phyloP scores from a whole-genome alignment of 805 yeast species.

The Wickerhamiella australiensis region DNA sequence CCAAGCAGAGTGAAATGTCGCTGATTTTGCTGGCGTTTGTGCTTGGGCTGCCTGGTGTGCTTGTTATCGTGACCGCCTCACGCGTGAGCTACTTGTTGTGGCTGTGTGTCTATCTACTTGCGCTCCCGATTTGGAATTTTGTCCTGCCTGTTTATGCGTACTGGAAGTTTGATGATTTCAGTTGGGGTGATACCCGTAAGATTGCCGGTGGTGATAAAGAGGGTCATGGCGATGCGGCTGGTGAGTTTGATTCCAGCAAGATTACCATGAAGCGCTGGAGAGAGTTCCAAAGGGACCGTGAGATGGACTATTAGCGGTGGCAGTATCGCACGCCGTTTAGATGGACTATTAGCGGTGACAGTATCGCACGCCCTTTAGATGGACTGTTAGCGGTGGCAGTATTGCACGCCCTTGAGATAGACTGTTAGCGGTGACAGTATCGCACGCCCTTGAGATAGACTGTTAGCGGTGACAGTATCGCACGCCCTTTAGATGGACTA shows the following conservation, averaged over 20 bases:
- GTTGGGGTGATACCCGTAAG: slow-evolving; percentile 94
- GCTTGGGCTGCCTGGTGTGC: slow-evolving; percentile 73
- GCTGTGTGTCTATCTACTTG: slow-evolving; percentile 64
- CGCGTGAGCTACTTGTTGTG: slow-evolving; percentile 60
- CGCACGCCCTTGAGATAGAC: too few relatives aligned
- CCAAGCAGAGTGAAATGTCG: slow-evolving; percentile 68
- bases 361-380: too few relatives aligned
- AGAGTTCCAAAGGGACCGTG: slow-evolving; percentile 75
- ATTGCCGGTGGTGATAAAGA: slow-evolving; percentile 56
- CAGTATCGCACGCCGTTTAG: too few relatives aligned
- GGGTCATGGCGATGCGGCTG: slow-evolving; percentile 56
- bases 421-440: too few relatives aligned
- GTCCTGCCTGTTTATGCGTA: slow-evolving; percentile 74
- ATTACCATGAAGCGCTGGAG: slow-evolving; percentile 91
- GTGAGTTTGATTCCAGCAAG: slow-evolving; percentile 81
- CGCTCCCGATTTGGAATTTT: slow-evolving; percentile 91
- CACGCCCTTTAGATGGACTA: too few relatives aligned
- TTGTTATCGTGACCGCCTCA: slow-evolving; percentile 72
- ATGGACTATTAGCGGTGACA: too few relatives aligned
- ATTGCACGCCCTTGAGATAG: too few relatives aligned
- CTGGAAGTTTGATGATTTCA: slow-evolving; percentile 92
- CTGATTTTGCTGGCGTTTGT: slow-evolving; percentile 63
- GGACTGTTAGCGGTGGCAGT: too few relatives aligned
- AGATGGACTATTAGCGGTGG: slow-evolving; percentile 6
- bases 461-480: too few relatives aligned